These are phyloP conservation scores for Selaginella tamariscina DNA, from an alignment of 75 land plant genomes.

Conservation along the genomic window DNA sequence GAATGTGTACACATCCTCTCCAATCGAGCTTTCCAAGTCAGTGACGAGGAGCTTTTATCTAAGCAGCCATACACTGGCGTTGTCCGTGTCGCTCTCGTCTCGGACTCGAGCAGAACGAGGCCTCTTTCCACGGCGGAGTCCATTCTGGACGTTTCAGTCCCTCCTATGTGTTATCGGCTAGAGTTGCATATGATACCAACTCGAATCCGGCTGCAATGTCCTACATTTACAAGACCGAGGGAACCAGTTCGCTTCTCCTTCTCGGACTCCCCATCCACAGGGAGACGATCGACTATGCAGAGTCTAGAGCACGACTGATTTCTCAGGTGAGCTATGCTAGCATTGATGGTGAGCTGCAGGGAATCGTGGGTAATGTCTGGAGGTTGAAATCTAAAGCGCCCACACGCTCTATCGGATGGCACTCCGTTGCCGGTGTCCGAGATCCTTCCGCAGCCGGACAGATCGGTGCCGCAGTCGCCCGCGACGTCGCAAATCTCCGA, in stretches of 20 bases:
- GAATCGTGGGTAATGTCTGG: slow-evolving; percentile 26
- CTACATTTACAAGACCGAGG: slow-evolving; percentile 21
- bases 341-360: slow-evolving; percentile 27
- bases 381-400: slow-evolving; percentile 6
- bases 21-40: background rate
- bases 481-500: slow-evolving; percentile 13
- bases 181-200: slow-evolving; percentile 12
- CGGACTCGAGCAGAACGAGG: background rate
- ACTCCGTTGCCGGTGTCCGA: slow-evolving; percentile 14
- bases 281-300: slow-evolving; percentile 4
- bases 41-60: background rate
- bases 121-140: background rate
- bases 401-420: slow-evolving; percentile 16
- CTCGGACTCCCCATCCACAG: slow-evolving; percentile 20
- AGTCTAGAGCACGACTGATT: background rate
- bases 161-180: slow-evolving; percentile 29
- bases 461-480: slow-evolving; percentile 17
- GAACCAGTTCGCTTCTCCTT: slow-evolving; percentile 21
- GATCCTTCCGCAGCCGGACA: background rate
- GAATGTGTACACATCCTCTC: slow-evolving; percentile 17
- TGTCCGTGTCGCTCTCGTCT: slow-evolving; percentile 15
- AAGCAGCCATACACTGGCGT: slow-evolving; percentile 13
- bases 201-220: background rate
- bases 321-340: slow-evolving; percentile 13
- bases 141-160: slow-evolving; percentile 18